Conservation (phyloP, 1,139 yeast species). For the Kodamaea suecica region DNA sequence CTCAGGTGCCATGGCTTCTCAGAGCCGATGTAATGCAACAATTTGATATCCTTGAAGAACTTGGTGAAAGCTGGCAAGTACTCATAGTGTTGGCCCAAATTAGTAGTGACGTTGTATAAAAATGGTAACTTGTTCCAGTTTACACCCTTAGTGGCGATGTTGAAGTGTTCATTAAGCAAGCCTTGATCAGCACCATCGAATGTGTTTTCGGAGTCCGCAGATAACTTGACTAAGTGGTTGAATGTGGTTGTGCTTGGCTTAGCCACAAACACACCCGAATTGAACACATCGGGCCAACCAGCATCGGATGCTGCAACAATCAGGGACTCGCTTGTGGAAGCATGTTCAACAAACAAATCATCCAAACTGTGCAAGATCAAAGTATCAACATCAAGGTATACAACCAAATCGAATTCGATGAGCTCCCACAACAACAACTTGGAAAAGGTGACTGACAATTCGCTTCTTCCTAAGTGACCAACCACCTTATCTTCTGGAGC, state of each 20-base stretch:
- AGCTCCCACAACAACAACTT: slow-evolving; percentile 31
- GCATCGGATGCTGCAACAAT: slow-evolving; percentile 33
- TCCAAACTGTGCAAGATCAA: slow-evolving; percentile 27
- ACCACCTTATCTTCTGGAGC: slow-evolving; percentile 22
- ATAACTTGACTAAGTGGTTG: slow-evolving; percentile 18
- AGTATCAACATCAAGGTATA: slow-evolving; percentile 32
- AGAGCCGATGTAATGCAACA: slow-evolving; percentile 30
- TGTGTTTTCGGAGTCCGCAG: slow-evolving; percentile 14
- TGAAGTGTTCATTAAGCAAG: slow-evolving; percentile 29
- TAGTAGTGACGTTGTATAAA: slow-evolving; percentile 32
- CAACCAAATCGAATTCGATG: slow-evolving; percentile 21
- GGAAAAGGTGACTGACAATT: slow-evolving; percentile 28
- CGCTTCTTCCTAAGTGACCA: slow-evolving; percentile 24
- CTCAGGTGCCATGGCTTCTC: slow-evolving; percentile 29
- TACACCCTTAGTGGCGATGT: slow-evolving; percentile 14
- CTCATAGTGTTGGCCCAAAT: slow-evolving; percentile 26
- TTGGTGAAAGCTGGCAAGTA: slow-evolving; percentile 30
- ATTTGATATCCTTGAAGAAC: slow-evolving; percentile 26
- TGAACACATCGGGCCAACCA: slow-evolving; percentile 40
- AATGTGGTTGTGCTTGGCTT: slow-evolving; percentile 22
- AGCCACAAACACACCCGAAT: slow-evolving; percentile 31
- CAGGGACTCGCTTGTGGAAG: slow-evolving; percentile 13
- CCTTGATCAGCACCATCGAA: slow-evolving; percentile 40
- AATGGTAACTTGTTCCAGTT: slow-evolving; percentile 31
- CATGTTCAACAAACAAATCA: slow-evolving; percentile 21